A percentile compares a stretch with the other conserved stretches of the same genome.
These are phyloP conservation scores for Diaporthe sp. DNA, from an alignment of 2,329 filamentous ascomycete species.

Conservation along the genomic window DNA sequence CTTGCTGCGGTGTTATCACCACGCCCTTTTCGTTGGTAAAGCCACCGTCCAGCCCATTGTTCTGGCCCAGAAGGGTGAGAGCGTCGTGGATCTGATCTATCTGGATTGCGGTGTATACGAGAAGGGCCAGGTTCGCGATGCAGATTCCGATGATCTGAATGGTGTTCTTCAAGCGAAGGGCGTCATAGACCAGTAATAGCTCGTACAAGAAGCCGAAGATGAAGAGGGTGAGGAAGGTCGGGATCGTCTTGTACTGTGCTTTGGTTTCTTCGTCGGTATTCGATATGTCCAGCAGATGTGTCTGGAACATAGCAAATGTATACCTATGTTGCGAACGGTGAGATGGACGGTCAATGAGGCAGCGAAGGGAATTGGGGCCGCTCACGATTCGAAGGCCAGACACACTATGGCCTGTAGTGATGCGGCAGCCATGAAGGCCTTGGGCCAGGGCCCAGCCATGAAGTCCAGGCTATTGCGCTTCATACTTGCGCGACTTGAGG, in stretches of 20 bases:
- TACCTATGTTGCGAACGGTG: slow-evolving; percentile 70
- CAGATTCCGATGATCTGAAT: slow-evolving; percentile 98
- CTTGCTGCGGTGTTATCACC: slow-evolving; percentile 42
- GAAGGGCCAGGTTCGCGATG: slow-evolving; percentile 89
- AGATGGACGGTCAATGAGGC: slow-evolving; percentile 34
- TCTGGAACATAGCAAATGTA: slow-evolving; percentile 89
- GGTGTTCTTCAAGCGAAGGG: slow-evolving; percentile 93
- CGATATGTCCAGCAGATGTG: slow-evolving; percentile 59
- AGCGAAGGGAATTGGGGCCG: slow-evolving; percentile 42
- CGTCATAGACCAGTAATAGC: slow-evolving; percentile 91
- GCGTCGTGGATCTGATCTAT: slow-evolving; percentile 90
- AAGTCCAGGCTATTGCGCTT: slow-evolving; percentile 75
- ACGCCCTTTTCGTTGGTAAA: slow-evolving; percentile 44
- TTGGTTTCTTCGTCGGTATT: slow-evolving; percentile 57
- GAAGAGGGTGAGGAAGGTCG: slow-evolving; percentile 95
- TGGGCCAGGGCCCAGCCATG: slow-evolving; percentile 89
- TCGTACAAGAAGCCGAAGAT: slow-evolving; percentile 98
- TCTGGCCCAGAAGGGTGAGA: slow-evolving; percentile 65
- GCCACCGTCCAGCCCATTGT: slow-evolving; percentile 57
- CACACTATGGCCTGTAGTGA: slow-evolving; percentile 84
- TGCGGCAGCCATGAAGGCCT: slow-evolving; percentile 83
- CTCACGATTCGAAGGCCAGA: slow-evolving; percentile 89
- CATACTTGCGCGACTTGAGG: slow-evolving; percentile 52
- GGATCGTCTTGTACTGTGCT: slow-evolving; percentile 80
- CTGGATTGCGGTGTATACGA: slow-evolving; percentile 94